A percentile compares a stretch with the other conserved stretches of the same genome.
Conservation (phyloP, 768 basidiomycete genomes). For the Trametes punicea region DNA sequence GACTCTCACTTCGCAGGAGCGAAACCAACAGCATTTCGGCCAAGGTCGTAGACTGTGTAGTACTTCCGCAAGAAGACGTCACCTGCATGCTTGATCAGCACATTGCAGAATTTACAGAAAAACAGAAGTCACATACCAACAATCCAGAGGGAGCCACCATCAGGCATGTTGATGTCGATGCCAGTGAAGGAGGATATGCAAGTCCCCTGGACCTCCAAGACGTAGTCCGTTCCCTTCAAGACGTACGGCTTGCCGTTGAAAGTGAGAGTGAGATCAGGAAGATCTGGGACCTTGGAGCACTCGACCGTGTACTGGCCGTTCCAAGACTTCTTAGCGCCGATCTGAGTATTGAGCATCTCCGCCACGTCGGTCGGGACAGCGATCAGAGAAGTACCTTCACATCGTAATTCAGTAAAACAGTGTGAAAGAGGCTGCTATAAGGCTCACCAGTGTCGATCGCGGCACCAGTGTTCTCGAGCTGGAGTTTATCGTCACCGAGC, state of each 20-base stretch:
- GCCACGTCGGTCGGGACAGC: conserved; percentile 92
- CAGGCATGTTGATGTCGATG: conserved; percentile 81
- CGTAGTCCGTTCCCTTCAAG: conserved; percentile 81
- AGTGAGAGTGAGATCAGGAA: conserved; percentile 83
- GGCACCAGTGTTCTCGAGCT: conserved; percentile 91
- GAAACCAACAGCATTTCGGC: conserved; percentile 78
- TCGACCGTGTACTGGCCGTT: conserved; percentile 94
- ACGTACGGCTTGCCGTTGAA: conserved; percentile 80
- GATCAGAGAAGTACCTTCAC: conserved; percentile 84
- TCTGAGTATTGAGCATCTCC: conserved; percentile 95
- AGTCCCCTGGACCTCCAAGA: conserved; percentile 85
- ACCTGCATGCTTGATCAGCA: conserved; percentile 37
- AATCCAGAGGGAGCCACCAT: conserved; percentile 79
- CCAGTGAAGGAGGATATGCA: conserved; percentile 94
- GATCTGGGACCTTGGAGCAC: conserved; percentile 75
- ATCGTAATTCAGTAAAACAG: background rate
- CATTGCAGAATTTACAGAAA: background rate
- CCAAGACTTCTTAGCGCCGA: conserved; percentile 93
- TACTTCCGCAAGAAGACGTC: conserved; percentile 92
- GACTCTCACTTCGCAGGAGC: conserved; percentile 43
- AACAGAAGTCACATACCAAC: conserved; percentile 56
- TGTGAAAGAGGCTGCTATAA: background rate
- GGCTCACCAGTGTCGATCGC: conserved; percentile 80
- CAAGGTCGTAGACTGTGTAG: conserved; percentile 87
- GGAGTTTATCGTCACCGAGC: conserved; percentile 85